Evolutionary conservation across 345 rosid species (phyloP).

Genomic region (Gossypium australe): DNA sequence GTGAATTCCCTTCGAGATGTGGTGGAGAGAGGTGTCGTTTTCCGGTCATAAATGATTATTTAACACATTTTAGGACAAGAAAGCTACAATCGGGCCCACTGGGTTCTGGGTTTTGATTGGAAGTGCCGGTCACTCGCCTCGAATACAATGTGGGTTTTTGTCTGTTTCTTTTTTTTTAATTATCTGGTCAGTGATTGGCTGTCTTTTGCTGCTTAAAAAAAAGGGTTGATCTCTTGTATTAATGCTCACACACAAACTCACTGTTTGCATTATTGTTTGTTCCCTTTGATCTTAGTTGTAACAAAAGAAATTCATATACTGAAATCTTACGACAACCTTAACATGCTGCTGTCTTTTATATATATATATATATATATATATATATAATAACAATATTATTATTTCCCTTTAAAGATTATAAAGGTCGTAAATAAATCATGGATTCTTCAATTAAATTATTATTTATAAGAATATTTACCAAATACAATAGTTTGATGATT

Average conservation of each 20-base stretch:
- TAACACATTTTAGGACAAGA: slow-evolving; percentile 8
- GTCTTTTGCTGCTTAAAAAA: slow-evolving; percentile 18
- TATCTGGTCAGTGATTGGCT: slow-evolving; percentile 30
- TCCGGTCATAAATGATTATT: slow-evolving; percentile 16
- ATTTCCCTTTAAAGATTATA: not conserved
- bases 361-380: too few species aligned
- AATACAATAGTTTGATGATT: not conserved
- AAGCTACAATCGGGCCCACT: slow-evolving; percentile 5
- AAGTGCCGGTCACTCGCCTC: slow-evolving; percentile 7
- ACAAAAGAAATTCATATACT: too few species aligned
- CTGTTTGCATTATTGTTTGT: not conserved
- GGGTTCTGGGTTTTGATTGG: slow-evolving; percentile 14
- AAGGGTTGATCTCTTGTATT: slow-evolving; percentile 10
- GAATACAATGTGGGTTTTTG: slow-evolving; percentile 21
- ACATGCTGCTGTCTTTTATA: not conserved
- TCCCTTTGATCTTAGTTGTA: not conserved
- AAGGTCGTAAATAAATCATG: not conserved
- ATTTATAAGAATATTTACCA: not conserved
- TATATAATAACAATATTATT: too few species aligned
- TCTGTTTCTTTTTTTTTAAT: not conserved
- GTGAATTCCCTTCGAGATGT: not conserved
- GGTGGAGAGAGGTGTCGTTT: slow-evolving; percentile 7
- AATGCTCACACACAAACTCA: slow-evolving; percentile 4
- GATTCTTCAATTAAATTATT: not conserved
- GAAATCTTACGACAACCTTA: not conserved